Conservation (phyloP, 2,329 filamentous ascomycete species). For the Aureobasidium pullulans region DNA sequence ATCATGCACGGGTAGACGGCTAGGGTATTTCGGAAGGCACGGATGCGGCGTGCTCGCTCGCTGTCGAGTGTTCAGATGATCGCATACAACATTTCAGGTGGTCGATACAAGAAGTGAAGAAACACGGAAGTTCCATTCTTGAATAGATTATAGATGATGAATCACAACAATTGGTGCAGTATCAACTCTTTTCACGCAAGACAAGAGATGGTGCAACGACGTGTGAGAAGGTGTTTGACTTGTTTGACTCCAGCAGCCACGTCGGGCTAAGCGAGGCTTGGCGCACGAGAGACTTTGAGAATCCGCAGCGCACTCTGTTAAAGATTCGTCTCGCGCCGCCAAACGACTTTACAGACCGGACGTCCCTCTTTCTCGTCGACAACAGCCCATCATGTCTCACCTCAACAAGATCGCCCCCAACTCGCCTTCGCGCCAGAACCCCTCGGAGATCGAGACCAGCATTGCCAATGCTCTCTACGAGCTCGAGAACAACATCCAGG, state of each 20-base stretch:
- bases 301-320: neutral
- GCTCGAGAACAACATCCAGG: conserved; percentile 97
- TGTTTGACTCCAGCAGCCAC: neutral
- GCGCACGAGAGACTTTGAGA: conserved; percentile 1
- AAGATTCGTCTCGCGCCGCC: conserved; percentile 14
- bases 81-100: no score
- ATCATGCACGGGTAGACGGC: no score
- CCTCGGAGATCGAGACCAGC: conserved; percentile 93
- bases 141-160: no score
- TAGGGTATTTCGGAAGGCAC: neutral
- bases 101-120: no score
- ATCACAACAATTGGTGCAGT: no score
- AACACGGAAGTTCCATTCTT: no score
- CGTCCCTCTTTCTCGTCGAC: conserved; percentile 11
- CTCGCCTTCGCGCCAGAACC: conserved; percentile 92
- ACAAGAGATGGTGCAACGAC: no score
- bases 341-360: conserved; percentile 12
- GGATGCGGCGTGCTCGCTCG: neutral
- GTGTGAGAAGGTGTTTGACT: neutral
- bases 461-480: conserved; percentile 97
- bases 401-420: conserved; percentile 98
- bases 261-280: neutral
- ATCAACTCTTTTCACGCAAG: no score
- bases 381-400: conserved; percentile 50
- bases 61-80: neutral